Percentiles rank a stretch among this genome's conserved stretches.
These are phyloP conservation scores for Cercospora beticola DNA, from an alignment of 2,329 filamentous ascomycete species.

Conservation along the genomic window DNA sequence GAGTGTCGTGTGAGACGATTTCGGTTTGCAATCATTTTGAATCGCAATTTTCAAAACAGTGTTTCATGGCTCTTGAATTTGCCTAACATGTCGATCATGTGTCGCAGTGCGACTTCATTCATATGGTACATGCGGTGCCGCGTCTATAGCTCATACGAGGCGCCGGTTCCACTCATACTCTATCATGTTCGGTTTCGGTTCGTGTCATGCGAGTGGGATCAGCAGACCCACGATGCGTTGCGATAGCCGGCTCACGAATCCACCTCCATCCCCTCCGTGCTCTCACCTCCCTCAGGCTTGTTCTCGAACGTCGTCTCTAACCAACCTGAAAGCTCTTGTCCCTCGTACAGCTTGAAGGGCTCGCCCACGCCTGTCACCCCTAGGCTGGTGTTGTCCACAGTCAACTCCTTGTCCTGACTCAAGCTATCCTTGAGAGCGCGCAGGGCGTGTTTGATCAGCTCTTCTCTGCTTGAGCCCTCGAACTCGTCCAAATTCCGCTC, in stretches of 20 bases:
- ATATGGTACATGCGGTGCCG: slow-evolving; percentile 5
- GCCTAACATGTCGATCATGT: background rate
- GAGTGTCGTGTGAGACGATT: background rate
- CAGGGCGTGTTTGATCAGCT: slow-evolving; percentile 87
- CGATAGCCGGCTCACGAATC: slow-evolving; percentile 22
- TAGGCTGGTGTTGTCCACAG: slow-evolving; percentile 92
- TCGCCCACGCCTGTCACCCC: slow-evolving; percentile 85
- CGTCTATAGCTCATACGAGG: slow-evolving; percentile 3
- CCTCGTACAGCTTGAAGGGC: slow-evolving; percentile 87
- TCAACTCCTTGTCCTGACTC: slow-evolving; percentile 95
- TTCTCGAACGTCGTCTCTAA: slow-evolving; percentile 67
- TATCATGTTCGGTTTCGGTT: background rate
- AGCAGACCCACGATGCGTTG: background rate
- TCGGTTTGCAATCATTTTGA: background rate
- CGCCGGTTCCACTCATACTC: background rate
- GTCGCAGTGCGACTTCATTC: background rate
- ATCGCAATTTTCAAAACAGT: background rate
- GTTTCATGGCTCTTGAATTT: background rate
- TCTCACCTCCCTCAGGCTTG: slow-evolving; percentile 35
- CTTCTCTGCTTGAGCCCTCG: slow-evolving; percentile 71
- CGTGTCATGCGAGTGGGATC: background rate
- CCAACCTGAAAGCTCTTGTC: slow-evolving; percentile 80
- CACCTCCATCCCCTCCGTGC: slow-evolving; percentile 33
- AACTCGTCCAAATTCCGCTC: slow-evolving; percentile 90
- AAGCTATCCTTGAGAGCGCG: slow-evolving; percentile 91